These are phyloP conservation scores for Calonectria crousiana DNA, from an alignment of 2,329 filamentous ascomycete species.

Conservation along the genomic window DNA sequence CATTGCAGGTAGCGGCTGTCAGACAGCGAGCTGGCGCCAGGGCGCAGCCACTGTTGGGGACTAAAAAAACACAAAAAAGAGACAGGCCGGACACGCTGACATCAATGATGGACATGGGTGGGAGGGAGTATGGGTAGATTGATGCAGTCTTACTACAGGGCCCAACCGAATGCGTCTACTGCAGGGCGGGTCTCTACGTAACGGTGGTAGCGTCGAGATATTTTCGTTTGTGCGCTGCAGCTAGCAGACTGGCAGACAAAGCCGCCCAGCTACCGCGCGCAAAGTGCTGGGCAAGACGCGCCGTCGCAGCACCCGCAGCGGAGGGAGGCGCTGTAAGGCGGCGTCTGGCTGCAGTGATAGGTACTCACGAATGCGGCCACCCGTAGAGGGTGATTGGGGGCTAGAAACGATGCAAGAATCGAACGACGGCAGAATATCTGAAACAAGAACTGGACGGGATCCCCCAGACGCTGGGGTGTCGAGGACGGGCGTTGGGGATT, in stretches of 20 bases:
- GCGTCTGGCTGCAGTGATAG: not conserved
- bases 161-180: not conserved
- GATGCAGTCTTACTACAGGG: conserved; percentile 3
- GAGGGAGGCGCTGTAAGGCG: not conserved
- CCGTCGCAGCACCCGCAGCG: not conserved
- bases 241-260: conserved; percentile 7
- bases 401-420: conserved; percentile 42
- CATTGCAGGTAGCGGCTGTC: not conserved
- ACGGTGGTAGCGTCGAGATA: not conserved
- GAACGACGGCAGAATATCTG: conserved; percentile 42
- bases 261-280: not conserved
- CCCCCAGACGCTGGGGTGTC: conserved; percentile 37
- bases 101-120: not conserved
- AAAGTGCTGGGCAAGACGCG: not conserved
- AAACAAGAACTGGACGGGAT: conserved; percentile 45
- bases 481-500: conserved; percentile 9
- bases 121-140: conserved; percentile 2
- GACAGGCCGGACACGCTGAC: not conserved
- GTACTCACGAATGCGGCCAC: conserved; percentile 7
- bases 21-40: not conserved
- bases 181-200: not conserved
- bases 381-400: conserved; percentile 20
- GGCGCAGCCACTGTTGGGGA: conserved; percentile 8
- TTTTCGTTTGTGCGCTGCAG: not conserved
- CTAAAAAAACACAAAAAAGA: not conserved